A percentile compares a stretch with the other conserved stretches of the same genome.
Evolutionary conservation across 2,329 filamentous ascomycete genomes (phyloP).

Genomic region (Talaromyces atroroseus): DNA sequence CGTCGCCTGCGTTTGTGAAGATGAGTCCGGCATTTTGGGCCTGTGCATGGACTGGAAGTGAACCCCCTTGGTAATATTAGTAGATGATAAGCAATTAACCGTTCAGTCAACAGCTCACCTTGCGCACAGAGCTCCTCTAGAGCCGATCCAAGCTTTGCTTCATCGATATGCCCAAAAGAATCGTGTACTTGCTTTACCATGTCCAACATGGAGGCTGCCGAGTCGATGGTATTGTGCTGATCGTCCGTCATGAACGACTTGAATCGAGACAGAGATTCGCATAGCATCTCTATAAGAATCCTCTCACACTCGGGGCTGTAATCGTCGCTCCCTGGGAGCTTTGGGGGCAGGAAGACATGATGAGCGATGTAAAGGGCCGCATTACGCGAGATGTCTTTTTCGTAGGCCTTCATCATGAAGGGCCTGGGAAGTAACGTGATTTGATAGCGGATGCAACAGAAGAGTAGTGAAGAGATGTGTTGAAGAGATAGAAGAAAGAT

Average conservation of each 20-base stretch:
- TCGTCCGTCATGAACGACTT: background rate
- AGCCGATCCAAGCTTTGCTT: background rate
- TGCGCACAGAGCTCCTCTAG: background rate
- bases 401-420: background rate
- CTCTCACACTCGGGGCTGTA: background rate
- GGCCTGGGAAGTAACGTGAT: background rate
- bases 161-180: background rate
- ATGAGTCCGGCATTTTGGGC: slow-evolving; percentile 46
- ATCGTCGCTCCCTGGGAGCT: slow-evolving; percentile 3
- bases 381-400: background rate
- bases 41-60: slow-evolving; percentile 38
- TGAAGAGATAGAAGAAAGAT: background rate
- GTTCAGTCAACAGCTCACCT: background rate
- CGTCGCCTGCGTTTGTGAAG: slow-evolving; percentile 24
- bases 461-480: background rate
- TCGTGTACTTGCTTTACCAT: background rate
- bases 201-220: background rate
- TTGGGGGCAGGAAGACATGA: slow-evolving; percentile 6
- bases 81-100: background rate
- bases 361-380: background rate
- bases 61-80: slow-evolving; percentile 9
- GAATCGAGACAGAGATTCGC: background rate
- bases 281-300: background rate
- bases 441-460: too few species aligned
- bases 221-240: background rate